phyloP scores from a whole-genome alignment of 73 alveolate species.

The Blepharisma japonicum region DNA sequence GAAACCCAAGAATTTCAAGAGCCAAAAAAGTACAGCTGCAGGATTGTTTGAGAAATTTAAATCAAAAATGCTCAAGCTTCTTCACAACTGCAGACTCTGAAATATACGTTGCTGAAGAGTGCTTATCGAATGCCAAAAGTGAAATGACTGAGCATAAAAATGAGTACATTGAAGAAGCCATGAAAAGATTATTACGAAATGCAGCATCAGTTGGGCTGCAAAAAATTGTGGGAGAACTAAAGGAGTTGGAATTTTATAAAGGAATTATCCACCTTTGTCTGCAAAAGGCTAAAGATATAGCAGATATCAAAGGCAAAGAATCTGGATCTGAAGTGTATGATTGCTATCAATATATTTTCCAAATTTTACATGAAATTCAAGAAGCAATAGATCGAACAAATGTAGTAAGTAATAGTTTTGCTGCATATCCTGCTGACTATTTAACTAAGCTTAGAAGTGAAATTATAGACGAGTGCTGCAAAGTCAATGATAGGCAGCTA shows the following conservation, averaged over 20 bases:
- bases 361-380: background rate
- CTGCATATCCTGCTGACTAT: background rate
- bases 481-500: background rate
- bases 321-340: background rate
- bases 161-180: conserved; percentile 24
- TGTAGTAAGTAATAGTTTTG: background rate
- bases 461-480: conserved; percentile 11
- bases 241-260: background rate
- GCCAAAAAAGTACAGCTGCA: background rate
- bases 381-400: background rate
- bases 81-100: conserved; percentile 14
- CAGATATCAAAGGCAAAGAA: conserved; percentile 20
- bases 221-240: background rate
- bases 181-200: conserved; percentile 16
- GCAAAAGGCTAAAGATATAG: conserved; percentile 14
- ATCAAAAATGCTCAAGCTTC: background rate
- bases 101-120: conserved; percentile 9
- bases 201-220: conserved; percentile 11
- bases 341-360: background rate
- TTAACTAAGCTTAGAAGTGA: background rate
- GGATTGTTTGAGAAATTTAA: background rate
- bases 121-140: background rate
- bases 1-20: background rate
- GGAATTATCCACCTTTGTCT: conserved; percentile 1
- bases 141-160: background rate